Percentiles rank a stretch among this genome's conserved stretches.
These are phyloP conservation scores for Citrullus colocynthis DNA, from an alignment of 306 rosid species.

Conservation along the genomic window DNA sequence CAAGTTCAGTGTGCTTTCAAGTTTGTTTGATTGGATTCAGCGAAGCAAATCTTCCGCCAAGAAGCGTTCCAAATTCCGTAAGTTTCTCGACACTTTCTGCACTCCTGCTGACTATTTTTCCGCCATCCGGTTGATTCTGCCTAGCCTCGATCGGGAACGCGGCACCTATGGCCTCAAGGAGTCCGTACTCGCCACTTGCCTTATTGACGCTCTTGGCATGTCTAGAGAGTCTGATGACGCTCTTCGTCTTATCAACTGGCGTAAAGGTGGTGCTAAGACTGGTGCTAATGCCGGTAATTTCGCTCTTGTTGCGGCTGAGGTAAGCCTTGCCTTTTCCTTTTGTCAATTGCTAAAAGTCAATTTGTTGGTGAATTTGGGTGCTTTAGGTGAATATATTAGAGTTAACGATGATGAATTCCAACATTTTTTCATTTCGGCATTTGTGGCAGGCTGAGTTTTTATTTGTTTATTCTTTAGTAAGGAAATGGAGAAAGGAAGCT, in stretches of 20 bases:
- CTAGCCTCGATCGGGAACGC: constrained; percentile 77
- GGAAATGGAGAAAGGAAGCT: background rate
- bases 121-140: constrained; percentile 69
- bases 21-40: constrained; percentile 72
- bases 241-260: constrained; percentile 77
- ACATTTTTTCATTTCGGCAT: background rate
- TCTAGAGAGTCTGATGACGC: constrained; percentile 77
- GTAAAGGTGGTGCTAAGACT: constrained; percentile 65
- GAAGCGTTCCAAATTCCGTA: constrained; percentile 82
- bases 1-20: constrained; percentile 56
- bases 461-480: background rate
- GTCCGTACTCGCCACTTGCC: constrained; percentile 72
- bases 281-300: constrained; percentile 74
- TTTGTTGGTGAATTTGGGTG: background rate
- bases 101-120: constrained; percentile 36
- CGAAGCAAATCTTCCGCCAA: constrained; percentile 47
- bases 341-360: background rate
- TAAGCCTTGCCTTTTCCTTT: background rate
- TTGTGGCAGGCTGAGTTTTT: background rate
- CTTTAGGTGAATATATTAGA: background rate
- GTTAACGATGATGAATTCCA: background rate
- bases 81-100: constrained; percentile 73
- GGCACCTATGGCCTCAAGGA: constrained; percentile 84
- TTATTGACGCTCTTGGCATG: constrained; percentile 76
- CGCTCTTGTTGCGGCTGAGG: constrained; percentile 81